Evolutionary conservation across 768 basidiomycete species (phyloP).

Genomic region (Auriculariales sp.): DNA sequence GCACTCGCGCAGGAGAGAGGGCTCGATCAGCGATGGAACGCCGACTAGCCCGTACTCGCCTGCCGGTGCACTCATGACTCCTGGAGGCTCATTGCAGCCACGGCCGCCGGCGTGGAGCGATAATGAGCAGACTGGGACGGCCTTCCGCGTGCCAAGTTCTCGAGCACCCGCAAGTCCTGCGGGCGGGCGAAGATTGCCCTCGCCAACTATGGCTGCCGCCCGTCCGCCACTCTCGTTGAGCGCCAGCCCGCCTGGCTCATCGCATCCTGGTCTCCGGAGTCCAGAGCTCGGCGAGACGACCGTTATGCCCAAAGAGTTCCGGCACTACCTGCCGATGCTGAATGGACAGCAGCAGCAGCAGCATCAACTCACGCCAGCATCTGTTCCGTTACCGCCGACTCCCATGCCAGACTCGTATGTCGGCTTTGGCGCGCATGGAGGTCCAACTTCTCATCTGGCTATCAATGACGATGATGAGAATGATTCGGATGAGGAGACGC

Average conservation of each 20-base stretch:
- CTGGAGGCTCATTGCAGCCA: neutral
- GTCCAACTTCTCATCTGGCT: neutral
- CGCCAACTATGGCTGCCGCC: neutral
- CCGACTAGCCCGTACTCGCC: neutral
- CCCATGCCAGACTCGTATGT: neutral
- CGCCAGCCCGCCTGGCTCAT: too few relatives aligned
- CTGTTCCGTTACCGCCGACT: neutral
- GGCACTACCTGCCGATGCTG: neutral
- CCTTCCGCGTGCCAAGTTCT: too few relatives aligned
- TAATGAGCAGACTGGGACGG: neutral
- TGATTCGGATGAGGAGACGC: constrained; percentile 36
- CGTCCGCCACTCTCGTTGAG: neutral
- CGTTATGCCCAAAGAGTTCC: neutral
- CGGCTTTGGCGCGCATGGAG: neutral
- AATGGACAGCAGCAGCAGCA: too few relatives aligned
- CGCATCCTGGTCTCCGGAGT: too few relatives aligned
- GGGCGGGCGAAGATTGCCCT: neutral
- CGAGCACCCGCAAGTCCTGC: neutral
- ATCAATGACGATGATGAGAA: constrained; percentile 18
- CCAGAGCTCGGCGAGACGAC: neutral
- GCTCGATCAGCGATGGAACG: neutral
- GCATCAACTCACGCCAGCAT: neutral
- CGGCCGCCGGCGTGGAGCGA: neutral
- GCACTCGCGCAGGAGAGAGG: neutral
- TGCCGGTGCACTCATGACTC: neutral